A percentile compares a stretch with the other conserved stretches of the same genome.
Conservation (phyloP, 2,329 filamentous ascomycete species). For the Sporothrix luriei region DNA sequence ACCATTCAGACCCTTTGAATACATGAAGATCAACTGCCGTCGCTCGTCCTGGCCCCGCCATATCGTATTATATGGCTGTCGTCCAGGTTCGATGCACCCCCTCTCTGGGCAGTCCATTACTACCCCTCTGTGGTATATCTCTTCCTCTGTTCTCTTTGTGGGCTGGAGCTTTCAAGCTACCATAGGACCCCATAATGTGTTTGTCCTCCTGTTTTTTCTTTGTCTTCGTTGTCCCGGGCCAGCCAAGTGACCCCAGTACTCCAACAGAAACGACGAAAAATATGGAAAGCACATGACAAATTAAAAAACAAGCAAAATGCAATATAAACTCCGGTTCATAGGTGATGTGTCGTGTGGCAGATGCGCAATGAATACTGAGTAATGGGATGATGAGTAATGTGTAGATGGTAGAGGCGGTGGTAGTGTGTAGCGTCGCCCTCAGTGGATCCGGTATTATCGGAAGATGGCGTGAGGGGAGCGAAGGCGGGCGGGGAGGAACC, state of each 20-base stretch:
- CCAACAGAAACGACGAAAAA: slow-evolving; percentile 20
- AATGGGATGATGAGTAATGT: neutral
- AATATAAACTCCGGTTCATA: slow-evolving; percentile 42
- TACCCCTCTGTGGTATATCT: slow-evolving; percentile 30
- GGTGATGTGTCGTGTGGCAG: slow-evolving; percentile 41
- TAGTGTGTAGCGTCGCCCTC: neutral
- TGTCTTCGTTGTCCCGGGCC: slow-evolving; percentile 37
- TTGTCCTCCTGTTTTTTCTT: slow-evolving; percentile 34
- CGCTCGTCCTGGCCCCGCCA: slow-evolving; percentile 28
- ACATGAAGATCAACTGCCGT: slow-evolving; percentile 34
- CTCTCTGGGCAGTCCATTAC: slow-evolving; percentile 33
- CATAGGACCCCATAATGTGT: slow-evolving; percentile 52
- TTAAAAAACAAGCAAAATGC: slow-evolving; percentile 38
- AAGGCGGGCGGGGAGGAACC: neutral
- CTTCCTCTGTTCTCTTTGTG: slow-evolving; percentile 41
- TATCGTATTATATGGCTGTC: slow-evolving; percentile 1
- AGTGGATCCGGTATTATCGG: slow-evolving; percentile 8
- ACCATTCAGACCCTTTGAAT: slow-evolving; percentile 51
- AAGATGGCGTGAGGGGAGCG: neutral
- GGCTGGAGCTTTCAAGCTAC: slow-evolving; percentile 69
- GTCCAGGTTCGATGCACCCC: slow-evolving; percentile 39
- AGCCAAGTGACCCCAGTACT: slow-evolving; percentile 37
- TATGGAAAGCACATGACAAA: slow-evolving; percentile 1
- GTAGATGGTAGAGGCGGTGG: slow-evolving; percentile 1
- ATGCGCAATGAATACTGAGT: slow-evolving; percentile 28